Evolutionary conservation across 1,139 yeast genomes (phyloP), one percentile per base, ranked within the genome.

Genomic region (Blastobotrys illinoisensis): DNA sequence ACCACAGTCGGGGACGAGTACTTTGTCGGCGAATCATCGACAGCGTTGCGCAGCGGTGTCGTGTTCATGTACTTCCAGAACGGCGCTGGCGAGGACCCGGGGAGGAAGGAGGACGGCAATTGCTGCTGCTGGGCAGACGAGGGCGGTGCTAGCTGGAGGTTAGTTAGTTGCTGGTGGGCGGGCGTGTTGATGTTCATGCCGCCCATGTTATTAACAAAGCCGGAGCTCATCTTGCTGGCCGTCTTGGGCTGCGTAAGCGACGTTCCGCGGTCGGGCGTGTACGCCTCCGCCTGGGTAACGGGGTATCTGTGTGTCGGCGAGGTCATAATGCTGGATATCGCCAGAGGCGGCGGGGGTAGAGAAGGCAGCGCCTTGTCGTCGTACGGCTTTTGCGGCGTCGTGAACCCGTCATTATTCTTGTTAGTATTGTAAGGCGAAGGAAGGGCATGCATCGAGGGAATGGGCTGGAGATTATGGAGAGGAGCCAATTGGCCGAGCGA

Each of bases 181-280:
- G 60, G 32, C 32, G 32, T 49, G 53, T 24, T 53, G 48, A 5
- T 53, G 55, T 20, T 26, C 19, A 28, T 48, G 13, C 44, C 11
- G 11, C 46, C 46, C 32, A 9, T 36, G 4, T 36, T 36, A 18
- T 26, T 26, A 26, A 26, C 32, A 26, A 26, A 26, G 32, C 32
- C 32, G 3, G 32, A 26, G 32, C 32, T 18, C 24, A 20, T 44
- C 16, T n/a, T 46, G 26, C 9, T 46, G 40, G 21, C 48, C 36
- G 32, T 21, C 48, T 13, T 46, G 26, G 23, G 20, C 23, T 11
- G 40, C 11, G 43, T 28, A n/a, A 28, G 26, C 24, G 23, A 13
- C 28, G 28, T 46, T 1, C 93, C 93, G 50, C 95, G 72, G 62
- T 86, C 95, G 1, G 95, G 95, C 0, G 95, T 87, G 63, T 85